These are phyloP conservation scores for Hyphodiscus sp. DNA, from an alignment of 2,329 filamentous ascomycete genomes.

Conservation along the genomic window DNA sequence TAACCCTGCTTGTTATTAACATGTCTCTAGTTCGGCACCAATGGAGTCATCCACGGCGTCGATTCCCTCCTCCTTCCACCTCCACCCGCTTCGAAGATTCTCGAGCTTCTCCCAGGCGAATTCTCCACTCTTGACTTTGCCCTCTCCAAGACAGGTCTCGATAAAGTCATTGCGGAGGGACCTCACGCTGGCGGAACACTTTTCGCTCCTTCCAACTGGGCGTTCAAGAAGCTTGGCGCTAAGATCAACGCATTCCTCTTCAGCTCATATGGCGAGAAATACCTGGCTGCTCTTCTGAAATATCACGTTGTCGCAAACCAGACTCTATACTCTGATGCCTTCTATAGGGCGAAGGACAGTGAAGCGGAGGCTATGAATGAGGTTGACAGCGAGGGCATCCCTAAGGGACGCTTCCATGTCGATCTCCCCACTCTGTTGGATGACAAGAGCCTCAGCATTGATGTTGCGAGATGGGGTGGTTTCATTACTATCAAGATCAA, in stretches of 20 bases:
- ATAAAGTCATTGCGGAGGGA: conserved; percentile 50
- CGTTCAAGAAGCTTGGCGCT: conserved; percentile 70
- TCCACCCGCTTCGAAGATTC: conserved; percentile 54
- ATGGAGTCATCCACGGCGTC: conserved; percentile 76
- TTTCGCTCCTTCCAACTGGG: conserved; percentile 74
- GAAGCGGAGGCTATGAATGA: conserved; percentile 20
- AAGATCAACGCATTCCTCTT: conserved; percentile 80
- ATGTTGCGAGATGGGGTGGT: conserved; percentile 62
- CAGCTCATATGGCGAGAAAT: conserved; percentile 66
- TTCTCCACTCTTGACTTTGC: conserved; percentile 77
- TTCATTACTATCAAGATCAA: conserved; percentile 71
- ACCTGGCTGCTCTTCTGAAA: conserved; percentile 69
- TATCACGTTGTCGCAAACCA: conserved; percentile 71
- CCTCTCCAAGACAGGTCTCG: conserved; percentile 67
- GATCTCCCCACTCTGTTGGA: conserved; percentile 69
- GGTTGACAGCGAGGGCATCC: conserved; percentile 23
- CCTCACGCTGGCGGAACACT: conserved; percentile 60
- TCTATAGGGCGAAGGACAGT: conserved; percentile 47
- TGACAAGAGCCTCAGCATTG: conserved; percentile 60
- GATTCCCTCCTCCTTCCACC: conserved; percentile 73
- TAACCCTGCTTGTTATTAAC: conserved; percentile 1
- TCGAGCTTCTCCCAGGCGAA: conserved; percentile 57
- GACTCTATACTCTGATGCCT: conserved; percentile 78
- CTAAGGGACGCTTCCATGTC: conserved; percentile 44
- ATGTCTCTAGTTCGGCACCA: conserved; percentile 53